Evolutionary conservation across 176 grass and related monocot species (phyloP).

Genomic region (Saccharum spontaneum): DNA sequence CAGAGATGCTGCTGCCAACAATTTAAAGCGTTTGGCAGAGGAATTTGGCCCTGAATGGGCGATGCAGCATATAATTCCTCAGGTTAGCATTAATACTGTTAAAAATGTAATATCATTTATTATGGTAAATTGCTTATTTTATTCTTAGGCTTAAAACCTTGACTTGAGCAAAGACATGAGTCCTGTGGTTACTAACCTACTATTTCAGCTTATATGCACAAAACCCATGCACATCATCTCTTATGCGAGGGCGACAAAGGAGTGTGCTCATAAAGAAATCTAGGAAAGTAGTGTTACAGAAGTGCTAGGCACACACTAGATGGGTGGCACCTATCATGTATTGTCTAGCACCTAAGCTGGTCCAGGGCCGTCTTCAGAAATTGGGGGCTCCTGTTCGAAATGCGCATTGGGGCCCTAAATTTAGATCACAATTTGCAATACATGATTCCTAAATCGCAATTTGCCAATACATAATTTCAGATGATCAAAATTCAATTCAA

Average conservation of each 20-base stretch:
- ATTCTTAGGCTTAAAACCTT: background rate
- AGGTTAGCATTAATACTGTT: slow-evolving; percentile 45
- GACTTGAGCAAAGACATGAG: background rate
- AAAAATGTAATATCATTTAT: background rate
- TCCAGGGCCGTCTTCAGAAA: too few relatives aligned
- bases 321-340: background rate
- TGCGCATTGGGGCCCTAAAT: too few relatives aligned
- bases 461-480: too few relatives aligned
- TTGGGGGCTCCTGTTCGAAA: too few relatives aligned
- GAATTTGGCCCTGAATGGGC: slow-evolving; percentile 96
- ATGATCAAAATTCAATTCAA: too few relatives aligned
- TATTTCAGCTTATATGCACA: background rate
- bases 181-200: background rate
- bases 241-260: background rate
- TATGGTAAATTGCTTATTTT: background rate
- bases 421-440: too few relatives aligned
- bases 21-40: slow-evolving; percentile 93
- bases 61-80: slow-evolving; percentile 92
- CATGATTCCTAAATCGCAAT: too few relatives aligned
- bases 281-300: background rate
- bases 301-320: background rate
- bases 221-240: background rate
- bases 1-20: slow-evolving; percentile 90
- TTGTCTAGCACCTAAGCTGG: background rate
- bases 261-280: background rate